Conservation (phyloP, 2,329 filamentous ascomycete species). For the Ceratocystis eucalypticola region DNA sequence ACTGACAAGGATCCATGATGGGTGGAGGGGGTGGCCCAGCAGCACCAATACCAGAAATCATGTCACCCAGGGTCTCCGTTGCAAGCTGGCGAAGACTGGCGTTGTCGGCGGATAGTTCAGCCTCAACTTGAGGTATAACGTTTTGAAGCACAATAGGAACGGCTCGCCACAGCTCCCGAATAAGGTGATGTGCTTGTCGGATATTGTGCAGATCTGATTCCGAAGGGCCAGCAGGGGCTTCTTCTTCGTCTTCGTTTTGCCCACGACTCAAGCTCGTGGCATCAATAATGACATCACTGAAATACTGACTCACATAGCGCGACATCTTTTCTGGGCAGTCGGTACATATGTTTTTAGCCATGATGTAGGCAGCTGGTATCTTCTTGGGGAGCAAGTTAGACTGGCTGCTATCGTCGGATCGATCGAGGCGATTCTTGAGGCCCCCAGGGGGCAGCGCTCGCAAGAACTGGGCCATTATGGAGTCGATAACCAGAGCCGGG, state of each 20-base stretch:
- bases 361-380: conserved; percentile 83
- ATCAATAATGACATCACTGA: conserved; percentile 90
- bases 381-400: conserved; percentile 75
- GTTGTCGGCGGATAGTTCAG: conserved; percentile 82
- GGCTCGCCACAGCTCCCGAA: conserved; percentile 88
- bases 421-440: conserved; percentile 40
- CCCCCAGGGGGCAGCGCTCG: conserved; percentile 63
- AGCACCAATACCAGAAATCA: conserved; percentile 85
- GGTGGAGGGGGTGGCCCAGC: conserved; percentile 67
- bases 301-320: conserved; percentile 86
- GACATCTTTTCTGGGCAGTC: conserved; percentile 86
- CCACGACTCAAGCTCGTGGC: conserved; percentile 51
- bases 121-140: conserved; percentile 85
- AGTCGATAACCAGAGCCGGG: conserved; percentile 71
- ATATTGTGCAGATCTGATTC: conserved; percentile 79
- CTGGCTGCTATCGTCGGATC: conserved; percentile 57
- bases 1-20: conserved; percentile 64
- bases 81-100: conserved; percentile 73
- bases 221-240: conserved; percentile 48
- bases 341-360: conserved; percentile 91
- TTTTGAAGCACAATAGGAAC: conserved; percentile 79
- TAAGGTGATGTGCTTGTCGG: conserved; percentile 73
- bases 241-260: conserved; percentile 51
- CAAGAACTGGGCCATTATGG: conserved; percentile 90
- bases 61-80: conserved; percentile 87